Conservation (phyloP, 2,329 filamentous ascomycete species). For the Stagonosporopsis rhizophila region DNA sequence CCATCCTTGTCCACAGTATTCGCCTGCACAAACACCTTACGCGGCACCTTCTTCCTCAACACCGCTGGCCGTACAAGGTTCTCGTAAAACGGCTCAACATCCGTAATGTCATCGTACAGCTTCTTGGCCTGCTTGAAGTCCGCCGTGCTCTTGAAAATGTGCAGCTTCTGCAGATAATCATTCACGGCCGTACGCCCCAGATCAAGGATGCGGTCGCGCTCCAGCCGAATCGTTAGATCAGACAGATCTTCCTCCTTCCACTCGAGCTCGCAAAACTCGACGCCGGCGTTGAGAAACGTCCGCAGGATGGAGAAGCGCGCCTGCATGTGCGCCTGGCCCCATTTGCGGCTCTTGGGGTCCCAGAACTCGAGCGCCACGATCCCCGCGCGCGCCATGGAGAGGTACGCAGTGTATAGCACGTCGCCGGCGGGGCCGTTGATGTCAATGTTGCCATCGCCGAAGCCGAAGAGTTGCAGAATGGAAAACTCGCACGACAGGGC, state of each 20-base stretch:
- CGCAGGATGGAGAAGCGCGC: slow-evolving; percentile 87
- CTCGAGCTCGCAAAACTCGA: slow-evolving; percentile 83
- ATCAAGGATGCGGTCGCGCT: slow-evolving; percentile 84
- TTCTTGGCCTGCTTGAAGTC: slow-evolving; percentile 78
- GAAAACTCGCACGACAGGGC: slow-evolving; percentile 85
- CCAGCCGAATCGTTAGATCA: slow-evolving; percentile 81
- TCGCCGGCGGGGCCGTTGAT: slow-evolving; percentile 81
- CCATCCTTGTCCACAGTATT: slow-evolving; percentile 72
- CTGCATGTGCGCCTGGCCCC: slow-evolving; percentile 88
- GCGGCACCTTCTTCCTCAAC: slow-evolving; percentile 77
- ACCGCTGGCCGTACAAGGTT: slow-evolving; percentile 79
- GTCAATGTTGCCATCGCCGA: slow-evolving; percentile 77
- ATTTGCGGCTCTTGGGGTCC: slow-evolving; percentile 89
- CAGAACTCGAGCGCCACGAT: slow-evolving; percentile 89
- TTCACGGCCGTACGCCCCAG: slow-evolving; percentile 84
- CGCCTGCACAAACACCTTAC: slow-evolving; percentile 92
- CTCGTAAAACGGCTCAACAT: slow-evolving; percentile 86
- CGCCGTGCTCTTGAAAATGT: slow-evolving; percentile 90
- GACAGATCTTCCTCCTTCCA: slow-evolving; percentile 77
- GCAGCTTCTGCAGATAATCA: slow-evolving; percentile 86
- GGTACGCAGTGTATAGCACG: slow-evolving; percentile 85
- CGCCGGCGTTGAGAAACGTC: slow-evolving; percentile 84
- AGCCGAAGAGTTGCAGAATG: slow-evolving; percentile 89
- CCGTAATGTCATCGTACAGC: slow-evolving; percentile 84
- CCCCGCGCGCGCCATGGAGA: slow-evolving; percentile 94